phyloP scores from a whole-genome alignment of 306 rosid genomes.

The Citrullus colocynthis region DNA sequence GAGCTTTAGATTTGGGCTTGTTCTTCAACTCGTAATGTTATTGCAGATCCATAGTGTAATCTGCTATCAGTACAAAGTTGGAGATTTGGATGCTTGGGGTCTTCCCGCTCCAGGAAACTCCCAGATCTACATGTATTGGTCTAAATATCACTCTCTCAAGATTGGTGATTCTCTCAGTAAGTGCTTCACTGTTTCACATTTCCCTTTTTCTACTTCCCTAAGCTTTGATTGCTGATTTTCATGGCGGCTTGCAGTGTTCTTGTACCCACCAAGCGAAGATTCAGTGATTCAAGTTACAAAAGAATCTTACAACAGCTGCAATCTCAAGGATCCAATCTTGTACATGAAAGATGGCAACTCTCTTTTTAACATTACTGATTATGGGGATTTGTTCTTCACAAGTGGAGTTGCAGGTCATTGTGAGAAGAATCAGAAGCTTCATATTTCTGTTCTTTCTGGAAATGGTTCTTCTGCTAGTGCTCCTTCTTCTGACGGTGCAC shows the following conservation, averaged over 20 bases:
- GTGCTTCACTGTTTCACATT: slow-evolving; percentile 10
- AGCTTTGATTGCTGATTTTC: not conserved
- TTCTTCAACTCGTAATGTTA: slow-evolving; percentile 19
- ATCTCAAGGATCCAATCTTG: slow-evolving; percentile 64
- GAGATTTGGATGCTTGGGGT: slow-evolving; percentile 87
- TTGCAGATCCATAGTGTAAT: slow-evolving; percentile 30
- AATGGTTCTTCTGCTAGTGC: slow-evolving; percentile 24
- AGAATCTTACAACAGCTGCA: slow-evolving; percentile 53
- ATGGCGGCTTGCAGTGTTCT: slow-evolving; percentile 41
- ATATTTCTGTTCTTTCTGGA: slow-evolving; percentile 32
- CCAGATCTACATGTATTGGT: slow-evolving; percentile 59
- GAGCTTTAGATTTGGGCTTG: not conserved
- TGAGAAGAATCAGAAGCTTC: slow-evolving; percentile 61
- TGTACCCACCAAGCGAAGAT: slow-evolving; percentile 94
- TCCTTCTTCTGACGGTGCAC: slow-evolving; percentile 39
- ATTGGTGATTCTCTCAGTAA: slow-evolving; percentile 87
- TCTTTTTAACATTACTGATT: slow-evolving; percentile 54
- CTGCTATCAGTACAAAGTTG: slow-evolving; percentile 64
- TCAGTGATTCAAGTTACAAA: slow-evolving; percentile 71
- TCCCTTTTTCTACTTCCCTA: not conserved
- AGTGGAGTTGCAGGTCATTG: slow-evolving; percentile 66
- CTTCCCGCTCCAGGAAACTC: slow-evolving; percentile 58
- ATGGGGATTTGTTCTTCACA: slow-evolving; percentile 63
- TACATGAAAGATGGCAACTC: slow-evolving; percentile 76
- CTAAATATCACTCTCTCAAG: slow-evolving; percentile 45